Evolutionary conservation across 768 basidiomycete species (phyloP), one percentile per base, ranked within the genome.

Genomic region (Rhizopogon sp.): DNA sequence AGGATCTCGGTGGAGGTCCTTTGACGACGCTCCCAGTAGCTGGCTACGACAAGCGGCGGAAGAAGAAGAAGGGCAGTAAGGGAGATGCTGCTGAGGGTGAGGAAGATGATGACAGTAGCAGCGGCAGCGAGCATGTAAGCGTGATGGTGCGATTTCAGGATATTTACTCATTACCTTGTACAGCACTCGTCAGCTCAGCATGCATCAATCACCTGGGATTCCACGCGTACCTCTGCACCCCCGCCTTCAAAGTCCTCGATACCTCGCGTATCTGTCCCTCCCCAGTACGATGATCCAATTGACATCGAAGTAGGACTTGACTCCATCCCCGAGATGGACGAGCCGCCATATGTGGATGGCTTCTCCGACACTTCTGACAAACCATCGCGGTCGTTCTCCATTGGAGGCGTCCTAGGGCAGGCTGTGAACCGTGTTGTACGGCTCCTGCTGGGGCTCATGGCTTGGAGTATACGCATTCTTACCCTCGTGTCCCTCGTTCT

Each of bases 311-410:
- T 78, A 58, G 78, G 80, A 2, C 76, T 90, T 28, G 71, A 80
- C 25, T 80, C 84, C 6, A 87, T 90, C 61, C 74, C 79, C 3
- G 88, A 90, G 72, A 74, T 76, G 31, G 82, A 89, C 3, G 86
- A 88, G 64, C 75, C 70, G 28, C 64, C 66, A 16, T 52, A 47
- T 14, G 64, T 70, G 54, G 62, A 63, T 46, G 70, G 67, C 39
- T 44, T 67, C 22, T 50, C 56, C 47, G 56, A 70, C 49, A 64
- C 58, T 28, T 61, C 63, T 51, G 60, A 64, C 40, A 39, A 57
- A 44, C 55, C 29, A 44, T 55, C 20, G 55, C 54, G 62, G 17
- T 54, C 66, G n/a, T 78, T 78, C 62, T 79, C 78, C 0, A 64
- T 79, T 17, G 79, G 80, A 25, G 75, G 75, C 5, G 53, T 74